Evolutionary conservation across 345 rosid genomes (phyloP), one percentile per base, ranked within the genome.

Genomic region (Eucalyptus pauciflora): DNA sequence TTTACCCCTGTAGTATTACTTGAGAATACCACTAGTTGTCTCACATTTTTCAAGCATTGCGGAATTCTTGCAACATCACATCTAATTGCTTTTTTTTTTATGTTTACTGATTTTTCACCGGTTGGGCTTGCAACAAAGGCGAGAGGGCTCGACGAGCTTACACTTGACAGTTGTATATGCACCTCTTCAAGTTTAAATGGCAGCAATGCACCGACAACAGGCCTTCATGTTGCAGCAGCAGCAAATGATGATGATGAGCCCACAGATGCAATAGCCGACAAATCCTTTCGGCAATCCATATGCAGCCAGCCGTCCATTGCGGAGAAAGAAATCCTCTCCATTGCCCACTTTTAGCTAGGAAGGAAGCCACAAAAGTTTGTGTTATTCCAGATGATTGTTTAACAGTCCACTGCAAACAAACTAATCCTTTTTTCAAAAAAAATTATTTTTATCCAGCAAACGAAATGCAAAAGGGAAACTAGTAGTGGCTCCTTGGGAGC

Each of bases 131-230:
- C 18, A 88, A 49, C 60, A 88, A 91, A 95, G 96, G 99, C 91
- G 54, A 99, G 98, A 92, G 99, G 99, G 79, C 91, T 98, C 16
- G 99, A 98, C 94, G 93, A 92, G 94, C 96, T 97, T 88, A 98
- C 97, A 76, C 91, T 98, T 81, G 98, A 98, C 93, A 97, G 97
- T 93, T 91, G 52, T 97, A 31, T 98, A 94, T 71, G 95, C 96
- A 71, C 94, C 97, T 76, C 92, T 37, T 89, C 91, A 95, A 4
- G 96, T 95, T 87, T 97, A 96, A 90, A 95, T 94, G 94, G 95
- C 95, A 71, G 93, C 94, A 80, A 94, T 95, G 96, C 90, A 94
- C 52, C 98, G 94, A 87, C 98, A 96, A 86, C 96, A 95, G 85
- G 95, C 94, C 60, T 93, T 91, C 90, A 91, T 95, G 95, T 91